A percentile compares a stretch with the other conserved stretches of the same genome.
phyloP scores from a whole-genome alignment of 371 early-diverging fungal genomes.

The Amoeboaphelidium protococcarum region DNA sequence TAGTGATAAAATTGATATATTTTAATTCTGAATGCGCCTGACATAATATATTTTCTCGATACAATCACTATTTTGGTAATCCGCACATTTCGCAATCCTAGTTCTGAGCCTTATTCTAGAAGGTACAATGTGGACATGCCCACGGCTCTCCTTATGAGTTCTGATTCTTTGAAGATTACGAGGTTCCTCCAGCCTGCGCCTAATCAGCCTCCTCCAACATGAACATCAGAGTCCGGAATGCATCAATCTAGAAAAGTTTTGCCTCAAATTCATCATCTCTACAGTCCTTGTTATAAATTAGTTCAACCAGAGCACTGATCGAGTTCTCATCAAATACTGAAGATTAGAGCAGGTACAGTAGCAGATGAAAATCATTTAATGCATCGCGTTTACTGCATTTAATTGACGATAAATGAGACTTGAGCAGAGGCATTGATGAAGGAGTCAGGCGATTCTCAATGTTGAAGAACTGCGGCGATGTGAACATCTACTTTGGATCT shows the following conservation, averaged over 20 bases:
- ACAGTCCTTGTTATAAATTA: no score
- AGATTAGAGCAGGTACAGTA: slow-evolving; percentile 44
- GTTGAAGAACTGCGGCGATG: slow-evolving; percentile 26
- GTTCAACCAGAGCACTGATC: no score
- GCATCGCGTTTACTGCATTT: slow-evolving; percentile 11
- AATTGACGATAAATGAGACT: slow-evolving; percentile 3
- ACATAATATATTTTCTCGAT: no score
- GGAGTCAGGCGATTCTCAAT: slow-evolving; percentile 33
- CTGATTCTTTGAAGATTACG: slow-evolving; percentile 6
- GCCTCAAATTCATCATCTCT: slow-evolving; percentile 10
- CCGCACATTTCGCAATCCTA: slow-evolving; percentile 83
- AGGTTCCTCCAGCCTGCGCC: slow-evolving; percentile 6
- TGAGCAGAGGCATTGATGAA: slow-evolving; percentile 1
- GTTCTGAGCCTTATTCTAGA: slow-evolving; percentile 31
- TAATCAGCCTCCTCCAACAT: slow-evolving; percentile 24
- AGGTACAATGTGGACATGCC: slow-evolving; percentile 81
- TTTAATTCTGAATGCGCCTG: no score
- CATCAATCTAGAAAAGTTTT: slow-evolving; percentile 18
- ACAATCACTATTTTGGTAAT: no score
- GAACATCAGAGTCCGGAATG: slow-evolving; percentile 53
- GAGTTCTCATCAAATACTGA: no score
- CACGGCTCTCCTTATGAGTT: slow-evolving; percentile 18
- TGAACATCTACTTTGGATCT: slow-evolving; percentile 44
- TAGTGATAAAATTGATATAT: no score
- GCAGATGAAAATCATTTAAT: slow-evolving; percentile 54